Evolutionary conservation across 768 basidiomycete genomes (phyloP).

Genomic region (Bullera alba): DNA sequence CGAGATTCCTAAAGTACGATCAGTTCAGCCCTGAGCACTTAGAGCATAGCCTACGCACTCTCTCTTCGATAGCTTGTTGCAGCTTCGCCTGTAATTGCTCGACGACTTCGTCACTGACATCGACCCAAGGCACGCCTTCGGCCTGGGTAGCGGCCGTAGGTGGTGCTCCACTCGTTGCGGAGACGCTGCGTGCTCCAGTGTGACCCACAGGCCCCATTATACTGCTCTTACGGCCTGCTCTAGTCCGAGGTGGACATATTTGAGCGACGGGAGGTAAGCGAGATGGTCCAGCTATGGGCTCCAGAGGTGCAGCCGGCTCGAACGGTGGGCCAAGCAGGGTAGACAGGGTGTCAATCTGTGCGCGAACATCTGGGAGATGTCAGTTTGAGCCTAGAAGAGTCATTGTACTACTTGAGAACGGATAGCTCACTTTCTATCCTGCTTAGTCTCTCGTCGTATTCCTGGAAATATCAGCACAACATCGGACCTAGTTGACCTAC

Average conservation of each 20-base stretch:
- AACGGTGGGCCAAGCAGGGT: conserved; percentile 70
- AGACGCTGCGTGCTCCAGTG: background rate
- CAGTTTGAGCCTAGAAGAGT: background rate
- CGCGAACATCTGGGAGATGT: conserved; percentile 51
- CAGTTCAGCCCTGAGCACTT: background rate
- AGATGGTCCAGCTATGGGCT: conserved; percentile 24
- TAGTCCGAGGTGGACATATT: background rate
- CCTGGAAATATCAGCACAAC: conserved; percentile 13
- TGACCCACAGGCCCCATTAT: conserved; percentile 7
- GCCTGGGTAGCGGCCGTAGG: background rate
- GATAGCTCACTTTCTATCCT: conserved; percentile 28
- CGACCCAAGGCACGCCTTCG: conserved; percentile 16
- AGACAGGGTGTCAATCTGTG: conserved; percentile 75
- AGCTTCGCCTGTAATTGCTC: conserved; percentile 17
- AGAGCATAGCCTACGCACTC: conserved; percentile 17
- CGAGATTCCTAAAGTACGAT: conserved; percentile 17
- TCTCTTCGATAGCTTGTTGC: conserved; percentile 16
- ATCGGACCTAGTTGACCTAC: conserved; percentile 15
- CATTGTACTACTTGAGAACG: conserved; percentile 1
- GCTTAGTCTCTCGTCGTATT: conserved; percentile 26
- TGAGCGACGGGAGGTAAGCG: background rate
- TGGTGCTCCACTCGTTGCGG: background rate
- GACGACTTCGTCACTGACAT: conserved; percentile 23
- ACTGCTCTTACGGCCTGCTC: background rate
- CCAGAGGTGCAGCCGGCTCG: conserved; percentile 50